phyloP scores from a whole-genome alignment of 495 filamentous ascomycete species.

The Talaromyces proteolyticus region DNA sequence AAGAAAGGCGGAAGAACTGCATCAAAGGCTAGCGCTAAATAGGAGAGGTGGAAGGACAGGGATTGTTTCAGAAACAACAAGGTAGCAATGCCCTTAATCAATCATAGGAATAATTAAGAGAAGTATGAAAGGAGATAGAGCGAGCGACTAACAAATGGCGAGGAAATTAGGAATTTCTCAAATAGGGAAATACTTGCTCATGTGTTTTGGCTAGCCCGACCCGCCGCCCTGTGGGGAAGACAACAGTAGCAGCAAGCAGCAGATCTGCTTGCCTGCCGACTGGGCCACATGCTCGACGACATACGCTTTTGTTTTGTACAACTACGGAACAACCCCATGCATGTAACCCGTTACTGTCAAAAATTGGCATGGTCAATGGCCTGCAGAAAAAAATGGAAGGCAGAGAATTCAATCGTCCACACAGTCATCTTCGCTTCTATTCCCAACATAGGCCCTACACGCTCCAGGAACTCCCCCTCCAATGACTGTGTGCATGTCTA shows the following conservation, averaged over 20 bases:
- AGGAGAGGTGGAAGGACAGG: too few species aligned
- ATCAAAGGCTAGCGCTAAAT: too few species aligned
- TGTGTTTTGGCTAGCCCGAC: neutral
- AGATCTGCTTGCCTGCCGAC: neutral
- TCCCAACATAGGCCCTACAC: neutral
- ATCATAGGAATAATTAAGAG: too few species aligned
- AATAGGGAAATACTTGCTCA: neutral
- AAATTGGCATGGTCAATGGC: too few species aligned
- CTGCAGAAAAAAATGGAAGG: too few species aligned
- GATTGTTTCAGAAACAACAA: too few species aligned
- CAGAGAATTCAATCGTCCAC: neutral
- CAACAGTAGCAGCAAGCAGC: too few species aligned
- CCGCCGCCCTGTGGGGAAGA: neutral
- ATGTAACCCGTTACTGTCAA: neutral
- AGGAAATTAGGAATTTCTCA: neutral
- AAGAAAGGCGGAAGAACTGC: too few species aligned
- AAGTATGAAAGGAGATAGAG: too few species aligned
- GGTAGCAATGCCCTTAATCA: too few species aligned
- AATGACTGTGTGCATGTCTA: neutral
- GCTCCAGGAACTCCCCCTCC: neutral
- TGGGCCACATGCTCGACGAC: too few species aligned
- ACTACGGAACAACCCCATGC: neutral
- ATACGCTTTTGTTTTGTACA: neutral
- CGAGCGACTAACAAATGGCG: neutral
- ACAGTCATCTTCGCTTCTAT: neutral